These are phyloP conservation scores for Isatis lusitanica DNA, from an alignment of 441 rosid species.

Conservation along the genomic window DNA sequence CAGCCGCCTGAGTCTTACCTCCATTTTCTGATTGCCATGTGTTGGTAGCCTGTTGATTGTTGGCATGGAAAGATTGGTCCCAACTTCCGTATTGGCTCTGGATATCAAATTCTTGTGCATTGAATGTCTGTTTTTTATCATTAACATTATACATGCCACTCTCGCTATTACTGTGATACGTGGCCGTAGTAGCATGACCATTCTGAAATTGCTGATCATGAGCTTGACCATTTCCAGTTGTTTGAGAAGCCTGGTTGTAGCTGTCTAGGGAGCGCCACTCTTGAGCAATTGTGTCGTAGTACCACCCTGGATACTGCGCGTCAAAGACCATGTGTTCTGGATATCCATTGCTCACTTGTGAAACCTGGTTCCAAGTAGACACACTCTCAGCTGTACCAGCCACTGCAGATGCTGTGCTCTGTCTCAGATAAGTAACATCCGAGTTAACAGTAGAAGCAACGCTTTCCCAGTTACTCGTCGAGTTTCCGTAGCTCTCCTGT, in stretches of 20 bases:
- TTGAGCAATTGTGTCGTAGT: conserved; percentile 68
- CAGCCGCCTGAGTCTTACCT: conserved; percentile 20
- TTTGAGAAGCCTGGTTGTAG: conserved; percentile 58
- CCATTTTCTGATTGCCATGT: conserved; percentile 54
- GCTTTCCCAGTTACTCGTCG: conserved; percentile 45
- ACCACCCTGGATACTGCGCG: conserved; percentile 94
- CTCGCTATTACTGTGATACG: conserved; percentile 38
- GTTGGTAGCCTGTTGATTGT: conserved; percentile 43
- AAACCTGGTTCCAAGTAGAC: conserved; percentile 68
- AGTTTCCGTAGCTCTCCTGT: conserved; percentile 39
- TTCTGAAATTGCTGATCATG: conserved; percentile 54
- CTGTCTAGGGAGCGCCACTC: conserved; percentile 78
- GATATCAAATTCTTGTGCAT: conserved; percentile 41
- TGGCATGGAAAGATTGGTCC: conserved; percentile 49
- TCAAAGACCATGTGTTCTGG: conserved; percentile 93
- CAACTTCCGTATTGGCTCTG: conserved; percentile 52
- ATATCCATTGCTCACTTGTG: conserved; percentile 64
- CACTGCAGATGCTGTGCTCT: conserved; percentile 56
- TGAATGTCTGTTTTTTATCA: conserved; percentile 41
- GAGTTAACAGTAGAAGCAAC: conserved; percentile 45
- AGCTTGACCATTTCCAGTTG: conserved; percentile 41
- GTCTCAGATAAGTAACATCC: conserved; percentile 61
- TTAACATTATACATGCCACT: conserved; percentile 37
- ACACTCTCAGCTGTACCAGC: conserved; percentile 54
- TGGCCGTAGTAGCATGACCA: conserved; percentile 44